Evolutionary conservation across 495 filamentous ascomycete genomes (phyloP), one percentile per base, ranked within the genome.

Genomic region (Trichocladium antarcticum): DNA sequence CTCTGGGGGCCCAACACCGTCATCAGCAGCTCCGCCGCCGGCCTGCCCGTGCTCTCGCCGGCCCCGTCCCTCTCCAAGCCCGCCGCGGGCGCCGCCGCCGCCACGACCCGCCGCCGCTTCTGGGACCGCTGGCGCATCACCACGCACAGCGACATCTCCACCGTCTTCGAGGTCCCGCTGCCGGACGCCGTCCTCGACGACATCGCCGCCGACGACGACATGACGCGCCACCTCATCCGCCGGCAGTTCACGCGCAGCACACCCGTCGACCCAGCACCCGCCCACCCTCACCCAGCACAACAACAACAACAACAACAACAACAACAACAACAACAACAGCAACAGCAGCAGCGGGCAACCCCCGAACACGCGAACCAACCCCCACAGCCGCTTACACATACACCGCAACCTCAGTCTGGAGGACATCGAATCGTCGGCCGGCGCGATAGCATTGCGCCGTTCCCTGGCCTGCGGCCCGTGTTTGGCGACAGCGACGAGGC

Each of bases 161-260:
- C 79, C 8, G 81, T 84, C 4, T 85, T 87, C 51, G 79, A 84
- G 32, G 67, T 74, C 6, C 77, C 82, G 29, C 81, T 79, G 15
- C 83, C 82, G 11, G 72, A 81, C 44, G 68, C 66, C 3, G 70
- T 83, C 1, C 55, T 72, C n/a, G 53, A 72, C 28, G 67, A 74
- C 41, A 77, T 82, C 29, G 64, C 74, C 12, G 71, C 74, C 5
- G 71, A 76, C 42, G 76, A 78, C 45, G 68, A 75, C 35, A 45
- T 74, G 22, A 76, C 75, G 8, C 61, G 61, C 22, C 67, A 74
- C 48, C 50, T 75, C 50, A 74, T 75, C 48, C 60, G 72, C 11
- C 61, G 68, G 19, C 71, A 74, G 49, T 74, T 71, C 45, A 39
- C 38, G 32, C 14, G 17, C 20, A n/a, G 0, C 42, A 24, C 15